Base-by-base conservation (phyloP, 2,329 filamentous ascomycete genomes). In the Diaporthe helianthi region DNA sequence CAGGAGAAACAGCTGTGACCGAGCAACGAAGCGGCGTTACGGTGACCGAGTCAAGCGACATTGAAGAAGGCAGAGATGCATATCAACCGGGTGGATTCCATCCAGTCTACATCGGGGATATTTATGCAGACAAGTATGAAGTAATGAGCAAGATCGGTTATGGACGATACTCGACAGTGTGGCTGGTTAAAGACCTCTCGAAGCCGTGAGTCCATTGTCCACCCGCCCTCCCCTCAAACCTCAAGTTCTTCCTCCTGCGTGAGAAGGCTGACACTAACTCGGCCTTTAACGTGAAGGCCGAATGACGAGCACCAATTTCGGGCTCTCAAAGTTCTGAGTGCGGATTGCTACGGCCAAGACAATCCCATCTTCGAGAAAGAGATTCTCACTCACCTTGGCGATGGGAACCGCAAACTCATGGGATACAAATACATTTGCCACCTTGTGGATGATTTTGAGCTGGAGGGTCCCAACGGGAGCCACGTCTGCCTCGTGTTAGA, bases 401-500 rank as follows among this genome's bases (percentile, higher is more conserved):
- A 12, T 17, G 54, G 36, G 2, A 12, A 68, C 33, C 44, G 19
- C 8, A 46, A 41, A 2, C 65, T 70, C 8, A 1, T 54, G 4
- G 75, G 75, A 5, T 74, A 73, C 60, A 46, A 53, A 7, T 72
- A 75, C 60, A 55, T 76, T 12, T 66, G 69, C 58, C 72, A 72
- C 31, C 72, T 77, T 1, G 36, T 73, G 8, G 76, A 76, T 33
- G 68, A 73, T 19, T 77, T 76, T 41, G 71, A 72, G 53, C 68
- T 74, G 22, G 24, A 68, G 24, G 73, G 74, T 1, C 73, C 72
- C 24, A 73, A 74, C 60, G 74, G 75, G 17, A 71, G 12, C 15
- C 75, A 76, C 41, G 69, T 73, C n/a, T 76, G 75, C 64, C 72
- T 76, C 12, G 72, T 76, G 0, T 64, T 76, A 31, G 72, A 74